phyloP scores from a whole-genome alignment of 805 yeast genomes.

The Zygotorulaspora florentina region DNA sequence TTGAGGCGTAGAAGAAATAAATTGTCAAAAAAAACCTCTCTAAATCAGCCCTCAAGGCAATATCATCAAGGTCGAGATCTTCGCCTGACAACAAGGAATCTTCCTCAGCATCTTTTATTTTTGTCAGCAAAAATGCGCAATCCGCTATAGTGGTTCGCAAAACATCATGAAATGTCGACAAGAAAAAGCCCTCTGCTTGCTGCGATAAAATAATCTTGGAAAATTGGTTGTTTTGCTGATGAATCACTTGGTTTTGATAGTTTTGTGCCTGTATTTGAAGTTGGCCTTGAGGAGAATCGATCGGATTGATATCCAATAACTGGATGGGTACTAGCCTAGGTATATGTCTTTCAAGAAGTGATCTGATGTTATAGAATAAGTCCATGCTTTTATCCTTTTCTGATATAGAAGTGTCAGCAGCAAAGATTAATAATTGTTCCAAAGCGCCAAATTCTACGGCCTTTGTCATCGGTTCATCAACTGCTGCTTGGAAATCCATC shows the following conservation, averaged over 20 bases:
- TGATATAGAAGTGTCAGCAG: constrained; percentile 52
- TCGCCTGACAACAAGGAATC: constrained; percentile 61
- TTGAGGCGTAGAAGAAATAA: constrained; percentile 59
- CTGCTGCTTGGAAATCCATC: constrained; percentile 51
- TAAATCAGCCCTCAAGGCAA: constrained; percentile 73
- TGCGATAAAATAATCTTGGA: constrained; percentile 22
- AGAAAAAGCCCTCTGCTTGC: constrained; percentile 32
- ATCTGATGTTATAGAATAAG: constrained; percentile 59
- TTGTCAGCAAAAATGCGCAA: constrained; percentile 62
- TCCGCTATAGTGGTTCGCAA: constrained; percentile 55
- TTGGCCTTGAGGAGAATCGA: constrained; percentile 10
- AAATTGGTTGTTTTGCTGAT: constrained; percentile 6
- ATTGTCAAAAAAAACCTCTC: constrained; percentile 81
- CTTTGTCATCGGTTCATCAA: constrained; percentile 55
- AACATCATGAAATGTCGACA: constrained; percentile 46
- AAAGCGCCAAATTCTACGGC: constrained; percentile 64
- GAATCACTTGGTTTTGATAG: constrained; percentile 2
- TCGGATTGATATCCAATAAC: constrained; percentile 47
- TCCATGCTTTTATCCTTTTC: constrained; percentile 39
- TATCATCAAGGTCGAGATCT: constrained; percentile 53
- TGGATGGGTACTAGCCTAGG: constrained; percentile 54
- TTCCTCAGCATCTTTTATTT: constrained; percentile 68
- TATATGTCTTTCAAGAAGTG: constrained; percentile 59
- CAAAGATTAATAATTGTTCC: constrained; percentile 58
- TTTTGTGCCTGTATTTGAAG: not conserved